phyloP scores from a whole-genome alignment of 179 eudicot species.

The Gypsophila paniculata region DNA sequence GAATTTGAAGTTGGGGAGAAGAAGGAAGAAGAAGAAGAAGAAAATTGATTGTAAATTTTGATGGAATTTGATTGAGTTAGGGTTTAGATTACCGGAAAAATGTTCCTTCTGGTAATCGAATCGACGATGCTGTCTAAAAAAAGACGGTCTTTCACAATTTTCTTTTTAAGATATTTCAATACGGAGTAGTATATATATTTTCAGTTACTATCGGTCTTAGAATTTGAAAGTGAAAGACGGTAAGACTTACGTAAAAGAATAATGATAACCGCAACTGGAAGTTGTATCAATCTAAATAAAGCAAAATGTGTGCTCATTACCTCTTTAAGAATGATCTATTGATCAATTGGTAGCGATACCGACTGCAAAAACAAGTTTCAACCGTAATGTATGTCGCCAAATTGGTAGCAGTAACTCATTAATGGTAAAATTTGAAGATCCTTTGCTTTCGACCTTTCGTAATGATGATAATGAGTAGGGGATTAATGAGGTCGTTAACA shows the following conservation, averaged over 20 bases:
- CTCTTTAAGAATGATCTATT: not conserved
- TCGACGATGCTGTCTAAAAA: not conserved
- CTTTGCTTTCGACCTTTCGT: too few relatives aligned
- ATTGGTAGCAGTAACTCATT: too few relatives aligned
- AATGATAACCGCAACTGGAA: not conserved
- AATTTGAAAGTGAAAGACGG: too few relatives aligned
- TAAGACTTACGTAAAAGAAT: not conserved
- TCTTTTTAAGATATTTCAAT: too few relatives aligned
- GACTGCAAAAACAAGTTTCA: not conserved
- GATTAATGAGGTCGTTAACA: not conserved
- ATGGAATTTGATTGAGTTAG: conserved; percentile 5
- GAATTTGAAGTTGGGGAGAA: not conserved
- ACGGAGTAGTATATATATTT: too few relatives aligned
- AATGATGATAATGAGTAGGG: not conserved
- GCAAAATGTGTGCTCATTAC: not conserved
- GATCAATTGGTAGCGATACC: not conserved
- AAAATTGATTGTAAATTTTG: not conserved
- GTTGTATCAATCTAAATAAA: not conserved
- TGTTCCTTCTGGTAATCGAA: not conserved
- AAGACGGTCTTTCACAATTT: too few relatives aligned
- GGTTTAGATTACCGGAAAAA: not conserved
- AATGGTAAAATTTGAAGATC: too few relatives aligned
- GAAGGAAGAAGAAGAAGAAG: not conserved
- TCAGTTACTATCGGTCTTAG: too few relatives aligned
- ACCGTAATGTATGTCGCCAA: not conserved